Conservation (phyloP, 202 grass and related monocot species). For the Cymbopogon flexuosus region DNA sequence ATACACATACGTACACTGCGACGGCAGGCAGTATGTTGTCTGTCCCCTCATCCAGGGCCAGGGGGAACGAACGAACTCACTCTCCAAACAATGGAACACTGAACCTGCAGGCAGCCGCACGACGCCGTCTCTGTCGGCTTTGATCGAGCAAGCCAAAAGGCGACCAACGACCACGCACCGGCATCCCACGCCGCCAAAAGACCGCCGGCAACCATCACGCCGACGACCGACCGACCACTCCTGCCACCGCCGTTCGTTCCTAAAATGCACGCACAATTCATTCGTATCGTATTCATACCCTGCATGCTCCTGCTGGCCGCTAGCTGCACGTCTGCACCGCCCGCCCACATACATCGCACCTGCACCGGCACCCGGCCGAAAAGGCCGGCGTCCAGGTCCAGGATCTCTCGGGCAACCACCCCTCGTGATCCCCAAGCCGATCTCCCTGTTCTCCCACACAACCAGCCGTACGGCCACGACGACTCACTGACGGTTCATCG, state of each 20-base stretch:
- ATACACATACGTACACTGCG: not conserved
- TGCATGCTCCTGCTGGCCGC: not conserved
- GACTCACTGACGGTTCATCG: not conserved
- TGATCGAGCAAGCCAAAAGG: not conserved
- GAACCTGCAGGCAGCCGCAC: constrained; percentile 4
- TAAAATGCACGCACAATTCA: not conserved
- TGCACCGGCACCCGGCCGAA: not conserved
- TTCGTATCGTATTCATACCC: not conserved
- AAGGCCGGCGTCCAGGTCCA: not conserved
- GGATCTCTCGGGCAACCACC: not conserved
- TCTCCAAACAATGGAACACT: not conserved
- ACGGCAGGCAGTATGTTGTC: not conserved
- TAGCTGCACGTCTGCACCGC: not conserved
- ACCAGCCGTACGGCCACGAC: not conserved
- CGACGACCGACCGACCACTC: not conserved
- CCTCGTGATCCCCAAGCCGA: not conserved
- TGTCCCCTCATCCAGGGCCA: not conserved
- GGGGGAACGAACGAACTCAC: not conserved
- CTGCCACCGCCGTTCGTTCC: not conserved
- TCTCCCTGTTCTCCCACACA: not conserved
- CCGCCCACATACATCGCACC: not conserved
- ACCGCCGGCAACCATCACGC: not conserved
- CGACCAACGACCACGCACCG: constrained; percentile 18
- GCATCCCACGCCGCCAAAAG: not conserved
- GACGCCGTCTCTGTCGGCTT: not conserved